Base-by-base conservation (phyloP, 257 asterid species). In the Asclepias syriaca region DNA sequence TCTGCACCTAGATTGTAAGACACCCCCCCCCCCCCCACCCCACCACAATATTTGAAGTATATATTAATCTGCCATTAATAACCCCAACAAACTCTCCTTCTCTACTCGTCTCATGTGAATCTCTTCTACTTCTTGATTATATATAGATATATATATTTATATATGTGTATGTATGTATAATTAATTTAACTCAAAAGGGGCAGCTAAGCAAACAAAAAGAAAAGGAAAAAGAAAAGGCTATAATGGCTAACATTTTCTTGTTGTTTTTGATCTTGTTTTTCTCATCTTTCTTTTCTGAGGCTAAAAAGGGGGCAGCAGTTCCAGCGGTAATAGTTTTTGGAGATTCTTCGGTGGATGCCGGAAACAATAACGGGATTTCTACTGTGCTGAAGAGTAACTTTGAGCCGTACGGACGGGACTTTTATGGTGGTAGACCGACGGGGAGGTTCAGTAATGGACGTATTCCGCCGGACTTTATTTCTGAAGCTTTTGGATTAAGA, bases 321-420 rank as follows among this genome's bases (percentile, higher is more conserved):
- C 93, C 98, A 32, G 96, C 98, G 27, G 75, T 93, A 56, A 90
- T 93, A 58, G 98, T 93, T 65, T 93, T 93, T 60, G 98, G 98
- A 1, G 96, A 93, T 84, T 90, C 98, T 0, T 87, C 97, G 0
- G 98, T 93, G 0, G 97, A 90, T 60, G 86, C 98, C 16, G 98
- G 98, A 27, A 93, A 93, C 86, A 90, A 90, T 76, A 93, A 93
- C 85, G 82, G 74, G 68, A 79, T 93, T 24, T 79, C 96, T 3
- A 93, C 98, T 10, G 71, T 89, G 53, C 78, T 90, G 19, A 85
- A 84, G 89, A 89, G 97, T 85, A 91, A 90, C 49, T 93, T 93
- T 79, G 79, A 83, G 83, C 98, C 98, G 0, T 93, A 93, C 61
- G 98, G 97, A 5, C 89, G 98, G 1, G 98, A 93, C 69, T 93